These are phyloP conservation scores for Neohortaea acidophila DNA, from an alignment of 495 filamentous ascomycete species.

Conservation along the genomic window DNA sequence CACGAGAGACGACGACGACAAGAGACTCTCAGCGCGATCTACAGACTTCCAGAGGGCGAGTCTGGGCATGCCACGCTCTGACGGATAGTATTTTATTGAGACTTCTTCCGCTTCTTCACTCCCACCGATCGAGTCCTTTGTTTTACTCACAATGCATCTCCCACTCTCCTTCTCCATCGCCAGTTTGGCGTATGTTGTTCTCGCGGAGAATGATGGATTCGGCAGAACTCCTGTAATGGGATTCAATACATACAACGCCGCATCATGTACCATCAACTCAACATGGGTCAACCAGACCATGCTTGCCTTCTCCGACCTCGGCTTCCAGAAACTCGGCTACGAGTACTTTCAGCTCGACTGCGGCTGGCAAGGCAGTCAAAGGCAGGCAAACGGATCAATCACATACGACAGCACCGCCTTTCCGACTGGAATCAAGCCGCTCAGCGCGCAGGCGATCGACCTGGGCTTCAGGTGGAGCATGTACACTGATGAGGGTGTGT, in stretches of 20 bases:
- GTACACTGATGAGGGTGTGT: conserved; percentile 2
- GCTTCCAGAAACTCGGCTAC: conserved; percentile 1
- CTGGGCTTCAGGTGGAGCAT: conserved; percentile 1
- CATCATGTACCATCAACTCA: neutral
- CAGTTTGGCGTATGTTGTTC: too few relatives aligned
- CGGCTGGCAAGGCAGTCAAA: conserved; percentile 1
- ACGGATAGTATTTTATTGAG: too few relatives aligned
- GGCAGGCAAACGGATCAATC: neutral
- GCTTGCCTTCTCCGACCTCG: neutral
- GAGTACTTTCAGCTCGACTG: conserved; percentile 4
- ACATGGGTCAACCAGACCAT: neutral
- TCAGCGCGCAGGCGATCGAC: neutral
- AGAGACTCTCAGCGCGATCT: too few relatives aligned
- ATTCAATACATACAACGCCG: conserved; percentile 5
- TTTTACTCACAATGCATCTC: too few relatives aligned
- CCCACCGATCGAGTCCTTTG: too few relatives aligned
- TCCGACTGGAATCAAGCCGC: conserved; percentile 1
- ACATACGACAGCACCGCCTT: neutral
- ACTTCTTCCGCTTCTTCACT: too few relatives aligned
- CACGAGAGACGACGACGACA: too few relatives aligned
- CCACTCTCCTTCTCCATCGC: too few relatives aligned
- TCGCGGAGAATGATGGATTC: too few relatives aligned
- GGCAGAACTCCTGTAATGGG: neutral
- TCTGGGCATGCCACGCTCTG: too few relatives aligned
- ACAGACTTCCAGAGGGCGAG: too few relatives aligned